Evolutionary conservation across 2,329 filamentous ascomycete species (phyloP).

Genomic region (Laburnicola sp.): DNA sequence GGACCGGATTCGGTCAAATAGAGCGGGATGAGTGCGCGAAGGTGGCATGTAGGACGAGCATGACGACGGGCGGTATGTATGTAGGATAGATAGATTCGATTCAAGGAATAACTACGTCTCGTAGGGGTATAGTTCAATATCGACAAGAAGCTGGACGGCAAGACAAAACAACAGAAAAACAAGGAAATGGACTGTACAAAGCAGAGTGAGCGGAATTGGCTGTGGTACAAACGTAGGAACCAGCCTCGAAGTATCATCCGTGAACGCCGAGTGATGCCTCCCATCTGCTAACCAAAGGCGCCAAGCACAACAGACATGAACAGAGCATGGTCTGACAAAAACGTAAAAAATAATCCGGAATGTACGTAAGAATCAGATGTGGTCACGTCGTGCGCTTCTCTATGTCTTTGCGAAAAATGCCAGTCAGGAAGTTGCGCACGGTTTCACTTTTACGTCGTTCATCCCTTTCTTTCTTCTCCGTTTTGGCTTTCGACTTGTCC

Average conservation of each 20-base stretch:
- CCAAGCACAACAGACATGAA: neutral
- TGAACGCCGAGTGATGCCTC: neutral
- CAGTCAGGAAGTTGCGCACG: slow-evolving; percentile 8
- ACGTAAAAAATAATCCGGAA: neutral
- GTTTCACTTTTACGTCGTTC: slow-evolving; percentile 10
- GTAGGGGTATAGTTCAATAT: slow-evolving; percentile 7
- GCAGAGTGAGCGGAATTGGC: slow-evolving; percentile 6
- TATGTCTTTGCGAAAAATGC: slow-evolving; percentile 13
- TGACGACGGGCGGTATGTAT: too few species aligned
- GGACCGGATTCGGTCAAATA: too few species aligned
- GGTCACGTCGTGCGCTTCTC: neutral
- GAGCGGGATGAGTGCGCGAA: too few species aligned
- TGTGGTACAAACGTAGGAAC: slow-evolving; percentile 1
- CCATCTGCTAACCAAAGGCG: neutral
- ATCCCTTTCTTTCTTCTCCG: slow-evolving; percentile 15
- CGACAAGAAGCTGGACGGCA: slow-evolving; percentile 1
- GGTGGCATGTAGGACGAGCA: too few species aligned
- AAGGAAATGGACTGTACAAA: neutral
- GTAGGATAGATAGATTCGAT: too few species aligned
- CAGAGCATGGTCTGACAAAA: neutral
- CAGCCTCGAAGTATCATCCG: neutral
- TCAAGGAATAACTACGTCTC: slow-evolving; percentile 2
- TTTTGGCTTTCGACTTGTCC: slow-evolving; percentile 23
- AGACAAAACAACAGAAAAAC: neutral
- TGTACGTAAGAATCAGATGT: too few species aligned